These are phyloP conservation scores for Penicillium antarcticum DNA, from an alignment of 495 filamentous ascomycete species.

Conservation along the genomic window DNA sequence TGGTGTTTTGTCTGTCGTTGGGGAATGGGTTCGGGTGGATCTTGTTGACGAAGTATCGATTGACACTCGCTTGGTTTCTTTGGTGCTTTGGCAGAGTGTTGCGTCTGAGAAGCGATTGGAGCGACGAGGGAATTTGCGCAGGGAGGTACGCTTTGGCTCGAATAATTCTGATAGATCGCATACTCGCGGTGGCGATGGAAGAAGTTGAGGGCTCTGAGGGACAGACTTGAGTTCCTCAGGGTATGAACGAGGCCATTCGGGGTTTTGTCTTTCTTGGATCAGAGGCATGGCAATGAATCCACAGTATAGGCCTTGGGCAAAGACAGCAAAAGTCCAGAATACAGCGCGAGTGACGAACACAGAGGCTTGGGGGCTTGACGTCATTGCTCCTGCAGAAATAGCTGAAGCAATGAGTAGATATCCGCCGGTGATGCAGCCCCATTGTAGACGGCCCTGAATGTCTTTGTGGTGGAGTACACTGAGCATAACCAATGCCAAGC, in stretches of 20 bases:
- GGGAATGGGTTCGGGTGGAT: slow-evolving; percentile 13
- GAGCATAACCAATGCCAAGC: slow-evolving; percentile 23
- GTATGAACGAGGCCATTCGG: slow-evolving; percentile 25
- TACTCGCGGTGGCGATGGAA: slow-evolving; percentile 6
- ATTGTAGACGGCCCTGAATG: slow-evolving; percentile 12
- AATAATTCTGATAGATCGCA: slow-evolving; percentile 14
- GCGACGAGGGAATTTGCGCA: slow-evolving; percentile 27
- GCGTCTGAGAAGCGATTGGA: slow-evolving; percentile 36
- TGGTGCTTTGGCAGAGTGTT: slow-evolving; percentile 28
- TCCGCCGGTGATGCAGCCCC: slow-evolving; percentile 14
- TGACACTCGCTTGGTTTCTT: slow-evolving; percentile 21
- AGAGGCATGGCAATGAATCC: slow-evolving; percentile 27
- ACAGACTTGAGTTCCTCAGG: slow-evolving; percentile 29
- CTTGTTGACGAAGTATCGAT: slow-evolving; percentile 21
- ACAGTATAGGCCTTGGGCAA: slow-evolving; percentile 32
- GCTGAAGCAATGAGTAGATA: slow-evolving; percentile 32
- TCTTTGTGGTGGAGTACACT: slow-evolving; percentile 24
- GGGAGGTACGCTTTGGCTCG: slow-evolving; percentile 18
- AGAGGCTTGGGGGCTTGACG: slow-evolving; percentile 16
- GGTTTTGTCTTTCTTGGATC: slow-evolving; percentile 6
- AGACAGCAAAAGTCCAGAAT: slow-evolving; percentile 34
- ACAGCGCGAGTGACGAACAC: slow-evolving; percentile 30
- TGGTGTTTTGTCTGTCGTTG: slow-evolving; percentile 3
- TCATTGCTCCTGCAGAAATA: slow-evolving; percentile 28
- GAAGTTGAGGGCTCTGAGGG: slow-evolving; percentile 11